Evolutionary conservation across 1,284 basidiomycete species (phyloP).

Genomic region (Malassezia furfur): DNA sequence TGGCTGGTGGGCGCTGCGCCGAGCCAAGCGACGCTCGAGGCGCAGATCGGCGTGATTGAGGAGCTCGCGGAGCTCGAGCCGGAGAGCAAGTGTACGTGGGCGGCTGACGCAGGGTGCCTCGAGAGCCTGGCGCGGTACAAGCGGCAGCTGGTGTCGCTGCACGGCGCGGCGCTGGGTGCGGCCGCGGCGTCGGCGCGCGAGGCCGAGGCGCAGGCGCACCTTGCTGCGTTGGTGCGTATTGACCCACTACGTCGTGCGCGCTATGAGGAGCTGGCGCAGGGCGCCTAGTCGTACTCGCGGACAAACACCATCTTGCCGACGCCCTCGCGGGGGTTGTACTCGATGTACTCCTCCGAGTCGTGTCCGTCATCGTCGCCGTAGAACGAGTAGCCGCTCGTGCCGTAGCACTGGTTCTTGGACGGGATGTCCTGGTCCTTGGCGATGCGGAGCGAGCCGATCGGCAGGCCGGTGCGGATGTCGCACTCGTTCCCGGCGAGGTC

Average conservation of each 20-base stretch:
- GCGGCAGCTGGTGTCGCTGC: constrained; percentile 7
- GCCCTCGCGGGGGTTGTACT: background rate
- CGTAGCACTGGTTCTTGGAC: background rate
- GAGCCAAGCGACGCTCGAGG: constrained; percentile 53
- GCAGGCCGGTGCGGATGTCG: constrained; percentile 40
- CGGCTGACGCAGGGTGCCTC: constrained; percentile 28
- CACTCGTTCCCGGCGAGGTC: constrained; percentile 43
- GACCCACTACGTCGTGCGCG: constrained; percentile 31
- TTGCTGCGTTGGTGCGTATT: constrained; percentile 20
- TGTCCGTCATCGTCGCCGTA: constrained; percentile 1
- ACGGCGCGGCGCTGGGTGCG: background rate
- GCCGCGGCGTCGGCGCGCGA: too few species aligned
- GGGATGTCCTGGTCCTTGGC: background rate
- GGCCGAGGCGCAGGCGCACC: background rate
- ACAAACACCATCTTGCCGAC: constrained; percentile 5
- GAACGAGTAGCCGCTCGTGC: constrained; percentile 5
- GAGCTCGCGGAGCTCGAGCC: constrained; percentile 83
- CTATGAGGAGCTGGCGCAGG: constrained; percentile 24
- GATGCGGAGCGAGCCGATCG: constrained; percentile 23
- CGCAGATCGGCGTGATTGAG: constrained; percentile 72
- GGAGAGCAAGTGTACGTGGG: constrained; percentile 74
- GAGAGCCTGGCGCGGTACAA: constrained; percentile 28
- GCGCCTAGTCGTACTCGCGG: constrained; percentile 4
- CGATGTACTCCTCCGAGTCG: background rate
- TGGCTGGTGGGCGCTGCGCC: constrained; percentile 66